Base-by-base conservation (phyloP, 352 stramenopile genomes). In the Ophiocytium majus region DNA sequence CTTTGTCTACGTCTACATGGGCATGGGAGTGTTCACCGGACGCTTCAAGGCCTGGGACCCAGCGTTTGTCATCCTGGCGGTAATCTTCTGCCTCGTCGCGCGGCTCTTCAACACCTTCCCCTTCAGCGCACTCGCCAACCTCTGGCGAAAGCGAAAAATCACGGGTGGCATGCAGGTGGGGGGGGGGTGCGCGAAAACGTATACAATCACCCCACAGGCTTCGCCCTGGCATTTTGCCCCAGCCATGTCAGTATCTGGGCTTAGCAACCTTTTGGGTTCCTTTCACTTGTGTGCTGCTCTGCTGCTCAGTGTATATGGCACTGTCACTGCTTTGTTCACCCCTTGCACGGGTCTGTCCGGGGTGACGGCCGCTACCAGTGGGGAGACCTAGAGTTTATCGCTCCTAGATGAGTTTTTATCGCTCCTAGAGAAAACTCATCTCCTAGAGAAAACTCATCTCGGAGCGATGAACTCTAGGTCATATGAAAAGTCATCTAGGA, bases 41-140 rank as follows among this genome's bases (percentile, higher is more conserved):
- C 43, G 94, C 90, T 93, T 94, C 83, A 86, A 84, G 76, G 35
- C 84, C 10, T 90, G 83, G 79, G 80, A 89, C 71, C 80, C 85
- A 31, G 33, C 82, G 23, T 93, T 92, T 81, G 87, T 92, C 33
- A 49, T 88, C 0, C 57, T 92, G 28, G 89, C 82, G 43, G 88
- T 90, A 82, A 66, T 96, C 10, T 96, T 97, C 86, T 98, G 90
- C 90, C 90, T 93, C 32, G 63, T 96, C 17, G 93, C 86, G 19
- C 91, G 96, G 10, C 71, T 96, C 0, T 94, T 97, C 83, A 98
- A 98, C 88, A 98, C 96, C 43, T 98, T 98, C 81, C 95, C 96
- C 0, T 92, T 96, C 35, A 90, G 86, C 74, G 92, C 79, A 37
- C 17, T 96, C 1, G 91, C 90, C 28, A 97, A 96, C 89, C 84